Percentiles rank a stretch among this genome's conserved stretches.
Evolutionary conservation across 2,329 filamentous ascomycete species (phyloP).

Genomic region (Colletotrichum lentis): DNA sequence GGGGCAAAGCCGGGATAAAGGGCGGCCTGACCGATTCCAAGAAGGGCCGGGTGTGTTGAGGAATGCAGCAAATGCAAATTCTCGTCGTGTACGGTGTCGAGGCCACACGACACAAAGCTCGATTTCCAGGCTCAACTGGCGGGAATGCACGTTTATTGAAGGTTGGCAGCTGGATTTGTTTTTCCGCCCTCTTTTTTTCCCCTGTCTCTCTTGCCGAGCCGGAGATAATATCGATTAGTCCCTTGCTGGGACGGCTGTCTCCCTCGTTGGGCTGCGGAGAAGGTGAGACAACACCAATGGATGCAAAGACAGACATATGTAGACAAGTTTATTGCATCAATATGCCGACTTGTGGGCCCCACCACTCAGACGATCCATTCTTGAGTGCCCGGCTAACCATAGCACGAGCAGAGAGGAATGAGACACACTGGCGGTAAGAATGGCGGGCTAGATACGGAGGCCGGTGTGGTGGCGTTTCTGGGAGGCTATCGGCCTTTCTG

Average conservation of each 20-base stretch:
- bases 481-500: not conserved
- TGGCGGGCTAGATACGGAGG: not conserved
- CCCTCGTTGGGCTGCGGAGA: conserved; percentile 36
- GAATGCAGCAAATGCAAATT: conserved; percentile 6
- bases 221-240: conserved; percentile 28
- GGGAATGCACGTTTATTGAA: conserved; percentile 21
- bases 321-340: too few species aligned
- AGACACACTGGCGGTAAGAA: not conserved
- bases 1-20: not conserved
- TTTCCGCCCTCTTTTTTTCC: not conserved
- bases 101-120: conserved; percentile 18
- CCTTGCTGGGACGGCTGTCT: conserved; percentile 22
- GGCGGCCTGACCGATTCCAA: not conserved
- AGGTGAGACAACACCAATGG: conserved; percentile 29
- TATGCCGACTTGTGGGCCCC: too few species aligned
- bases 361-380: conserved; percentile 31
- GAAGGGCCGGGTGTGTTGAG: not conserved
- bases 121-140: conserved; percentile 15
- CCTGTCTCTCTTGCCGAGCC: not conserved
- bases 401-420: conserved; percentile 7
- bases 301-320: too few species aligned
- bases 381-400: conserved; percentile 22
- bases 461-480: not conserved
- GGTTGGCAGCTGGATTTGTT: not conserved
- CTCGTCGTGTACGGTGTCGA: conserved; percentile 20